Conservation (phyloP, 768 basidiomycete genomes). For the Trametes cubensis region DNA sequence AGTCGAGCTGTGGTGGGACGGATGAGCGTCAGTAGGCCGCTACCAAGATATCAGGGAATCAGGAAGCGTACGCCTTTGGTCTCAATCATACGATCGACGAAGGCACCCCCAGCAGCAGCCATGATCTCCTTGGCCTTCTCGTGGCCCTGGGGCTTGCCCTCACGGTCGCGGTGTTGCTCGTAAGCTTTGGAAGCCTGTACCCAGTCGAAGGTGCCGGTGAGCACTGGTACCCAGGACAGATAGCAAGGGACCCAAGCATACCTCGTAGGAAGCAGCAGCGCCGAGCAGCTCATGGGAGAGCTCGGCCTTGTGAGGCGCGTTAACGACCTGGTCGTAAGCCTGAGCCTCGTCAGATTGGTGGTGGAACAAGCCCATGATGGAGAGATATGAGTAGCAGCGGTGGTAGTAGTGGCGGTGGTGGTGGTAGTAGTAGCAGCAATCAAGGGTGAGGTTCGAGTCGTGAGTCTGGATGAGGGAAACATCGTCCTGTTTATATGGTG, state of each 20-base stretch:
- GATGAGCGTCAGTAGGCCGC: background rate
- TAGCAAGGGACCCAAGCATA: constrained; percentile 24
- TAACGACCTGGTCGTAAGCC: constrained; percentile 46
- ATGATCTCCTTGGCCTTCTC: constrained; percentile 59
- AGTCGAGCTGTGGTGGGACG: constrained; percentile 41
- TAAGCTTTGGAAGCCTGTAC: constrained; percentile 64
- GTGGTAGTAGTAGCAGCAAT: too few species aligned
- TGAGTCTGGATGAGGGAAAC: too few species aligned
- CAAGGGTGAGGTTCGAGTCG: too few species aligned
- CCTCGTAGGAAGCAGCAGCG: constrained; percentile 68
- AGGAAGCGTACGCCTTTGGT: constrained; percentile 52
- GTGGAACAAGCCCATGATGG: constrained; percentile 48
- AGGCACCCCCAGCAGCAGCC: constrained; percentile 56
- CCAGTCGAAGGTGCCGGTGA: too few species aligned
- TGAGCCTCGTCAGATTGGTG: constrained; percentile 44
- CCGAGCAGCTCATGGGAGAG: constrained; percentile 70
- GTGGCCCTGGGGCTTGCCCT: constrained; percentile 56
- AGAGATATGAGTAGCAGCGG: constrained; percentile 2
- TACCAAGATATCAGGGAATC: background rate
- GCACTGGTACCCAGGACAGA: too few species aligned
- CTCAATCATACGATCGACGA: constrained; percentile 59
- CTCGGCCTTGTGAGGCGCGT: constrained; percentile 56
- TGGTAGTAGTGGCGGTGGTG: constrained; percentile 13
- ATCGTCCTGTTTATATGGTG: too few species aligned
- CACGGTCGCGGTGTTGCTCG: constrained; percentile 50